A percentile compares a stretch with the other conserved stretches of the same genome.
These are phyloP conservation scores for Cyclaneusma minus DNA, from an alignment of 2,329 filamentous ascomycete species.

Conservation along the genomic window DNA sequence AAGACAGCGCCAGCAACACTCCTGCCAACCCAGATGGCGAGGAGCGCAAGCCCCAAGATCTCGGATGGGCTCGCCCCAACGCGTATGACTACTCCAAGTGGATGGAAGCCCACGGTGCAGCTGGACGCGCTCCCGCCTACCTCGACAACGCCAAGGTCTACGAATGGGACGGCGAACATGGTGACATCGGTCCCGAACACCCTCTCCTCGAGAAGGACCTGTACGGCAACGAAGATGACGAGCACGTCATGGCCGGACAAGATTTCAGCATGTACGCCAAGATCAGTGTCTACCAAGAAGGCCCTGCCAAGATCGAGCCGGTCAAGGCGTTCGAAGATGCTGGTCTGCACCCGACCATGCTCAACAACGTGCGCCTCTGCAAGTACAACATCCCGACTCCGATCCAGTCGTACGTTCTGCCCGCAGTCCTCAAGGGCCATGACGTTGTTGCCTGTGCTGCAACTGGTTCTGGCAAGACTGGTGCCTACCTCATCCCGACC, in stretches of 20 bases:
- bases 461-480: constrained; percentile 97
- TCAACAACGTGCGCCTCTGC: constrained; percentile 59
- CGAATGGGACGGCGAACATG: constrained; percentile 72
- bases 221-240: constrained; percentile 45
- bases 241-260: constrained; percentile 36
- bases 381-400: constrained; percentile 64
- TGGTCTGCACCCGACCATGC: constrained; percentile 72
- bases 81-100: constrained; percentile 53
- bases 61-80: constrained; percentile 55
- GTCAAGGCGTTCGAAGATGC: constrained; percentile 52
- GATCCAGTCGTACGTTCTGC: constrained; percentile 75
- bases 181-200: constrained; percentile 65
- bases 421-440: constrained; percentile 58
- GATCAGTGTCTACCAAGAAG: constrained; percentile 42
- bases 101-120: constrained; percentile 29
- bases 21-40: constrained; percentile 67
- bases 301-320: constrained; percentile 32
- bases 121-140: constrained; percentile 48
- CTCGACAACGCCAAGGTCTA: constrained; percentile 47
- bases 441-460: constrained; percentile 86
- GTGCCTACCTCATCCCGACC: constrained; percentile 79
- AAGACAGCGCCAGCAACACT: constrained; percentile 15
- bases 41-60: constrained; percentile 75
- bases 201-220: constrained; percentile 59
- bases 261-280: constrained; percentile 43